Base-by-base conservation (phyloP, 1,284 basidiomycete species). In the Pterulicium gracile region DNA sequence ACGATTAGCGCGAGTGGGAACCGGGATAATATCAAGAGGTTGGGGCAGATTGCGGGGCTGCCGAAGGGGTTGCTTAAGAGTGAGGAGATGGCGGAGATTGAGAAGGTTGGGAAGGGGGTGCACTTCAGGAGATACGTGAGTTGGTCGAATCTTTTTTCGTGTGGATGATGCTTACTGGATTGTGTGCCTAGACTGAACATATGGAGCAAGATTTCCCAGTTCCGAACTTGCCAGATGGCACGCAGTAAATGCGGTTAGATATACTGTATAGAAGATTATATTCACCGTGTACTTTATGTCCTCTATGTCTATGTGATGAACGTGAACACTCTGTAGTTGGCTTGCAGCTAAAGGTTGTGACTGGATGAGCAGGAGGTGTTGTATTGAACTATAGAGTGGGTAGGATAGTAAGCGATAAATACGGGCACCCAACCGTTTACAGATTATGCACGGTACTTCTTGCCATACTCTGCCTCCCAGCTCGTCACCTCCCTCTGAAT, bases 51-150 rank as follows among this genome's bases (percentile, higher is more conserved):
- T 18, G 62, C 58, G 1, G 57, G 56, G 32, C 49, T 70, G 10
- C 61, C 63, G 5, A 61, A 64, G 10, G 42, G 42, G 5, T 45
- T 61, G 35, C 52, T 77, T 39, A 62, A 58, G 5, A 41, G 56
- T 21, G 62, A 61, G 19, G 72, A 77, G 50, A 59, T 77, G 7
- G 57, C 64, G n/a, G 69, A 72, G 54, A 73, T 79, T 44, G 65
- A 66, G 20, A 57, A 57, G 12, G 57, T 66, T 4, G 75, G 72
- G 7, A 64, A 62, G 52, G 67, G 63, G 43, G 50, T 72, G 17
- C 70, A 77, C 56, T 76, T 66, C 58, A 56, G 66, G 18, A 40
- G 56, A 46, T 64, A 61, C 54, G 61, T 65, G 49, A 41, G 60
- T 62, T 15, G n/a, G 21, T 21, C 17, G 24, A 18, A 23, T 27